Evolutionary conservation across 306 rosid genomes (phyloP).

Genomic region (Nissolia schottii): DNA sequence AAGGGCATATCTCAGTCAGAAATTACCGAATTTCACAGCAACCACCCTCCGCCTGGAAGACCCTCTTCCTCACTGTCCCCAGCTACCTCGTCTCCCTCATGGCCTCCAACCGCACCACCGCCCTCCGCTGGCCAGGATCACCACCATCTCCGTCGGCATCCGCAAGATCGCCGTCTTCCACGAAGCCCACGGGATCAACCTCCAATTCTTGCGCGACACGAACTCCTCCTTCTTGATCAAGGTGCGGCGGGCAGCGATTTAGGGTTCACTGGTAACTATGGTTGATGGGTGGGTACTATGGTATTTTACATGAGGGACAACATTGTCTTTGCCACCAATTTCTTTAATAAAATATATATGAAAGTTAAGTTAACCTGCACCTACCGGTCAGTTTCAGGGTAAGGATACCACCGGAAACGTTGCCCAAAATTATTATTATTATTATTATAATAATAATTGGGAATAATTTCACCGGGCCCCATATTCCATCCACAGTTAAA

Average conservation of each 20-base stretch:
- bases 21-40: too few species aligned
- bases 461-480: background rate
- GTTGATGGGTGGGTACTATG: too few species aligned
- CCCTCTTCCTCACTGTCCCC: constrained; percentile 65
- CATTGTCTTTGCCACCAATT: too few species aligned
- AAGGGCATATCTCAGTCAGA: too few species aligned
- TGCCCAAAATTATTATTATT: too few species aligned
- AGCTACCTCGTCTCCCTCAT: constrained; percentile 49
- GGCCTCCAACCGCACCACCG: constrained; percentile 65
- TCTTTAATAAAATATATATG: too few species aligned
- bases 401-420: too few species aligned
- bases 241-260: too few species aligned
- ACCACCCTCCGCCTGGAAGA: constrained; percentile 51
- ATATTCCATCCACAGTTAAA: constrained; percentile 7
- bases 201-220: constrained; percentile 65
- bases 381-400: too few species aligned
- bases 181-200: constrained; percentile 22
- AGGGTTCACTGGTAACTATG: too few species aligned
- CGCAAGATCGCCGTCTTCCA: constrained; percentile 60
- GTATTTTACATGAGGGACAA: too few species aligned
- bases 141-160: constrained; percentile 80
- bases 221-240: constrained; percentile 82
- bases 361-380: too few species aligned
- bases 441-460: background rate
- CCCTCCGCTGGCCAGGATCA: constrained; percentile 66